Evolutionary conservation across 306 rosid genomes (phyloP).

Genomic region (Carpinus fangiana): DNA sequence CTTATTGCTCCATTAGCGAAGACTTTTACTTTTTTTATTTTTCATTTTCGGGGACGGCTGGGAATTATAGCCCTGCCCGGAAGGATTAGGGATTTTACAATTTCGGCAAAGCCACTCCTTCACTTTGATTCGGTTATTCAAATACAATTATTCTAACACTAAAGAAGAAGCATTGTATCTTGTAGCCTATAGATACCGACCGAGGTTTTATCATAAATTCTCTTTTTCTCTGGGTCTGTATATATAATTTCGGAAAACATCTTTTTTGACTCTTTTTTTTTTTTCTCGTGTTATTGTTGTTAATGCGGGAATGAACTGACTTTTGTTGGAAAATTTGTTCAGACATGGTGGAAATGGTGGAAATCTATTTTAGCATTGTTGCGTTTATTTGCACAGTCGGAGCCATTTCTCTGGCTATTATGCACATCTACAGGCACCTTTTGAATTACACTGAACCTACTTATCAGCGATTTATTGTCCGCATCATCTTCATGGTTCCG

Average conservation of each 20-base stretch:
- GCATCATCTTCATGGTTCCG: conserved; percentile 95
- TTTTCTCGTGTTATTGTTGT: background rate
- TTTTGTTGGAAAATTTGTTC: background rate
- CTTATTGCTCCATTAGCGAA: conserved; percentile 3
- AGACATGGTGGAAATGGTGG: conserved; percentile 61
- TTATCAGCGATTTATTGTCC: conserved; percentile 89
- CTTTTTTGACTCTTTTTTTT: background rate
- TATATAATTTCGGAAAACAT: background rate
- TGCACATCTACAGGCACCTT: conserved; percentile 86
- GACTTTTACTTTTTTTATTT: background rate
- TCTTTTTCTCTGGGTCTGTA: background rate
- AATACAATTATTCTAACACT: background rate
- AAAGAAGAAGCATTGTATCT: background rate
- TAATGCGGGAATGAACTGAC: background rate
- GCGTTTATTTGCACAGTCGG: conserved; percentile 87
- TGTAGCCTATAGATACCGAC: background rate
- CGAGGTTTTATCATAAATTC: conserved; percentile 24
- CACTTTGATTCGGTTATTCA: background rate
- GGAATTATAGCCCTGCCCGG: background rate
- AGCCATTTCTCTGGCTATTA: conserved; percentile 71
- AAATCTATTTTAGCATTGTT: conserved; percentile 55
- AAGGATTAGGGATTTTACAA: conserved; percentile 8
- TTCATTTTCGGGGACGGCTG: background rate
- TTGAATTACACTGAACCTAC: conserved; percentile 94
- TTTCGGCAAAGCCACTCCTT: background rate